A percentile compares a stretch with the other conserved stretches of the same genome.
Conservation (phyloP, 2,329 filamentous ascomycete species). For the Xylariaceae sp. region DNA sequence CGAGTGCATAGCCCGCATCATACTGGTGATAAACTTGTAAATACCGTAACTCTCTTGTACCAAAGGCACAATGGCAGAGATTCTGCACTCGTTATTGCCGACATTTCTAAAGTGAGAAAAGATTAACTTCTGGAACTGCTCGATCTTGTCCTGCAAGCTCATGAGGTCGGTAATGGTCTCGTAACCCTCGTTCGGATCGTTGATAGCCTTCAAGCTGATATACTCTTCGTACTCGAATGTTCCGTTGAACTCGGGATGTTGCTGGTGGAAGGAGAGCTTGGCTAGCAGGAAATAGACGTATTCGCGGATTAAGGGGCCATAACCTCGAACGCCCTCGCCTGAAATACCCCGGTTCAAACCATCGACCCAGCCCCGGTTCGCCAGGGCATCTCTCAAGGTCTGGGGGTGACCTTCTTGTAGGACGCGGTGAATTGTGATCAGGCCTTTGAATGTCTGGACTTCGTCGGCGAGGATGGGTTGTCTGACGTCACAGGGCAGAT, state of each 20-base stretch:
- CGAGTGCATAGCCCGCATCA: slow-evolving; percentile 96
- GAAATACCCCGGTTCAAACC: slow-evolving; percentile 77
- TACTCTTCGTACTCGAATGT: slow-evolving; percentile 99
- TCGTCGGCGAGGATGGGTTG: slow-evolving; percentile 98
- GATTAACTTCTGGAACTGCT: slow-evolving; percentile 96
- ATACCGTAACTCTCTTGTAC: slow-evolving; percentile 99
- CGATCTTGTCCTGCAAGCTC: slow-evolving; percentile 95
- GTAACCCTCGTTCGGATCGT: slow-evolving; percentile 95
- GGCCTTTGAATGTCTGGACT: slow-evolving; percentile 96
- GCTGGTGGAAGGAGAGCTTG: slow-evolving; percentile 93
- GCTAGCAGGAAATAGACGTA: slow-evolving; percentile 94
- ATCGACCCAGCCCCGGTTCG: slow-evolving; percentile 86
- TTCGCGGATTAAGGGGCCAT: slow-evolving; percentile 88
- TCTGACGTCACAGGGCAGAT: slow-evolving; percentile 40
- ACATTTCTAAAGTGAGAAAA: slow-evolving; percentile 93
- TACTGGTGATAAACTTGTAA: slow-evolving; percentile 99
- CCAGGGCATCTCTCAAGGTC: slow-evolving; percentile 81
- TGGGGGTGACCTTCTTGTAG: slow-evolving; percentile 92
- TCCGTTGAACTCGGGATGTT: slow-evolving; percentile 97
- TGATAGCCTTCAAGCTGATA: slow-evolving; percentile 94
- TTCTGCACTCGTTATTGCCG: slow-evolving; percentile 92
- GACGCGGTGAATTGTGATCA: slow-evolving; percentile 96
- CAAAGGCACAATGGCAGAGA: slow-evolving; percentile 85
- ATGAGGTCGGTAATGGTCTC: slow-evolving; percentile 97
- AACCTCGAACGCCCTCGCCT: slow-evolving; percentile 82